Base-by-base conservation (phyloP, 305 asterid genomes). In the Ilex paraguariensis region DNA sequence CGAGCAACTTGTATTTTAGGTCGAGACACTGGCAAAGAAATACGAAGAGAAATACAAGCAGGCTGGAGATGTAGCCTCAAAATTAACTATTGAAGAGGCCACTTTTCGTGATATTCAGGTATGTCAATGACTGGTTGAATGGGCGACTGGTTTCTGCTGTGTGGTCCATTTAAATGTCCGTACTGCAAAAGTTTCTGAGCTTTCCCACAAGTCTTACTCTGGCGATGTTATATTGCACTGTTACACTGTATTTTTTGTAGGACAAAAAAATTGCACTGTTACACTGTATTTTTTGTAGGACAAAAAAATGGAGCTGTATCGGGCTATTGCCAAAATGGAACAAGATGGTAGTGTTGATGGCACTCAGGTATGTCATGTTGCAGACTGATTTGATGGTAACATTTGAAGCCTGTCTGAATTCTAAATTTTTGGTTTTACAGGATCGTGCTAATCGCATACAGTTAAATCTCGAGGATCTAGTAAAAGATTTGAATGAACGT, bases 61-160 rank as follows among this genome's bases (percentile, higher is more conserved):
- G 82, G 70, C 67, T 64, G 99, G 99, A 70, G 99, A 90, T 70
- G 96, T 93, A 53, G 96, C 96, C 56, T 93, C 99, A 44, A 93
- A 86, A 75, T 84, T 93, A 77, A 80, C 97, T 15, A 81, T 87
- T 64, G 93, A 93, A 81, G 99, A 93, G 84, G 88, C 99, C 61
- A 90, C 99, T 16, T 93, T 90, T 79, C 90, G 95, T 32, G 97
- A 93, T 82, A 83, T 93, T 86, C 99, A 93, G 94, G 99, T 93
- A 75, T 56, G 50, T 51, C 10, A 60, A 61, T 31, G 8, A 54
- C 66, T 52, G 12, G 21, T 30, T 16, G 60, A 7, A 11, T 52
- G n/a, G 31, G 31, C 56, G n/a, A 52, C n/a, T 14, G 0, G 6
- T 4, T 17, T 52, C 30, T 14, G 56, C 31, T 52, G 11, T 5